Conservation (phyloP, 176 grass and related monocot genomes). For the bread wheat (Triticum aestivum) region IWGSC_CS_RefSeq_v2.1 NC_057797.1:562521770-562522269, state of each 20-base stretch:
- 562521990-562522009: background rate
- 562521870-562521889: no score
- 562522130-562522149: constrained; percentile 2
- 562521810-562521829: no score
- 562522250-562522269: background rate
- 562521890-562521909: no score
- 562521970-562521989: constrained; percentile 9
- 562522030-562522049: background rate
- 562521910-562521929: no score
- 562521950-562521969: background rate
- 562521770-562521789: no score
- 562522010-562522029: constrained; percentile 9
- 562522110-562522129: background rate
- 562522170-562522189: background rate
- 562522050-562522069: constrained; percentile 3
- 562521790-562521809: no score
- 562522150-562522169: background rate
- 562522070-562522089: background rate
- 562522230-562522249: background rate
- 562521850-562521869: no score
- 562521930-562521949: no score
- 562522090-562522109: background rate
- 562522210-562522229: background rate
- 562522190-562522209: background rate
- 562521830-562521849: no score